phyloP scores from a whole-genome alignment of 257 asterid species.

The Pogostemon cablin region DNA sequence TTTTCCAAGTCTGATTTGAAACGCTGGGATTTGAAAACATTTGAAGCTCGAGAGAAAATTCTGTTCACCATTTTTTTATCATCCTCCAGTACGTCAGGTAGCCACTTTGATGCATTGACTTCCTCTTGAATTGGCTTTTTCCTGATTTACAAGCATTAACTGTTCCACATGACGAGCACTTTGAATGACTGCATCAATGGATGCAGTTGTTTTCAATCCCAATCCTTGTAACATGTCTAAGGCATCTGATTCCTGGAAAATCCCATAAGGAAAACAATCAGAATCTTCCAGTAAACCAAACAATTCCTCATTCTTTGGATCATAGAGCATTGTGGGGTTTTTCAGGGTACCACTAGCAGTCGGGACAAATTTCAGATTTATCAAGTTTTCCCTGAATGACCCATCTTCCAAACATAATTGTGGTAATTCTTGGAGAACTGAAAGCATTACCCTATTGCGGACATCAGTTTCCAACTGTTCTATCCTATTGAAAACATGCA shows the following conservation, averaged over 20 bases:
- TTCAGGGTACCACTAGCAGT: slow-evolving; percentile 66
- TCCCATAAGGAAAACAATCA: slow-evolving; percentile 76
- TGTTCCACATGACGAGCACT: slow-evolving; percentile 84
- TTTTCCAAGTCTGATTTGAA: slow-evolving; percentile 71
- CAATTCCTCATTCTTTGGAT: slow-evolving; percentile 91
- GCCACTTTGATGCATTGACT: slow-evolving; percentile 86
- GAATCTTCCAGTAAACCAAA: slow-evolving; percentile 81
- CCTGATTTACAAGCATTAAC: slow-evolving; percentile 61
- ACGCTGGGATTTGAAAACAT: slow-evolving; percentile 66
- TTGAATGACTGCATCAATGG: slow-evolving; percentile 75
- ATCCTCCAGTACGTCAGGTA: slow-evolving; percentile 56
- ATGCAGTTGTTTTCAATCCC: slow-evolving; percentile 87
- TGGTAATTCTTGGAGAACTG: slow-evolving; percentile 83
- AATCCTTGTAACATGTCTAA: slow-evolving; percentile 85
- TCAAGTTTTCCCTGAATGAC: slow-evolving; percentile 66
- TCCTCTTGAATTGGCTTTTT: slow-evolving; percentile 78
- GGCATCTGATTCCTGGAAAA: slow-evolving; percentile 62
- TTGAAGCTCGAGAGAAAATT: slow-evolving; percentile 72
- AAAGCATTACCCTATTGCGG: slow-evolving; percentile 75
- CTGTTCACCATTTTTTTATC: slow-evolving; percentile 61
- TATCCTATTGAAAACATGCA: slow-evolving; percentile 58
- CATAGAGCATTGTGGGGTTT: slow-evolving; percentile 66
- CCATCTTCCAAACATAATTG: slow-evolving; percentile 76
- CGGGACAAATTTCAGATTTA: slow-evolving; percentile 72
- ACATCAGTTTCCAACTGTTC: slow-evolving; percentile 56